Percentiles rank a stretch among this genome's conserved stretches.
These are phyloP conservation scores for Hypocreales sp. DNA, from an alignment of 2,329 filamentous ascomycete genomes.

Conservation along the genomic window DNA sequence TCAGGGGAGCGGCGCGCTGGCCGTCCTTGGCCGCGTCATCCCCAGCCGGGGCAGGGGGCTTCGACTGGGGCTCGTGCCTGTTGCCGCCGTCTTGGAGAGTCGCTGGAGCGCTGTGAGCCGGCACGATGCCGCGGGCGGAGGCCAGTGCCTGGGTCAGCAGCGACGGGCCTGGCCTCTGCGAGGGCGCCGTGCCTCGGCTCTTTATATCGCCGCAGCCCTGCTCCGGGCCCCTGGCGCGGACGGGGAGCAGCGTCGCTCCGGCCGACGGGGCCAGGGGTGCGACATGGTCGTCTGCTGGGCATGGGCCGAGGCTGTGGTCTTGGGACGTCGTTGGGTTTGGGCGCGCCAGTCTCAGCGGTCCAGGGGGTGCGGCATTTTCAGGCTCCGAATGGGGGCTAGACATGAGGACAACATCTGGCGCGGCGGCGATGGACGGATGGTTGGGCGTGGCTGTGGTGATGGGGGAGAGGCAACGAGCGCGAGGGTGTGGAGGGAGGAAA, in stretches of 20 bases:
- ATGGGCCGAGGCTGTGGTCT: slow-evolving; percentile 1
- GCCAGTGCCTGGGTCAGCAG: slow-evolving; percentile 42
- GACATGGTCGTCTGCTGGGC: not conserved
- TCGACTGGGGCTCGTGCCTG: slow-evolving; percentile 1
- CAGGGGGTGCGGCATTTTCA: slow-evolving; percentile 40
- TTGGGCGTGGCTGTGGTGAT: no score
- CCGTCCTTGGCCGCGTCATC: slow-evolving; percentile 20
- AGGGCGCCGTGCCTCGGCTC: slow-evolving; percentile 16
- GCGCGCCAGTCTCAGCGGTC: slow-evolving; percentile 20
- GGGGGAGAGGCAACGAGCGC: no score
- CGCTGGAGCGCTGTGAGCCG: slow-evolving; percentile 3
- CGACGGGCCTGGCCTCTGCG: slow-evolving; percentile 34
- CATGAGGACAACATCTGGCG: slow-evolving; percentile 44
- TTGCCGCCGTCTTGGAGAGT: slow-evolving; percentile 1
- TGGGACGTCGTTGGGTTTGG: slow-evolving; percentile 3
- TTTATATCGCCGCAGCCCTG: slow-evolving; percentile 23
- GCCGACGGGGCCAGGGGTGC: slow-evolving; percentile 2
- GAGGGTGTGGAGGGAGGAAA: no score
- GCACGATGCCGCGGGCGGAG: slow-evolving; percentile 37
- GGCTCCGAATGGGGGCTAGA: slow-evolving; percentile 32
- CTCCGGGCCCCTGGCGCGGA: slow-evolving; percentile 3
- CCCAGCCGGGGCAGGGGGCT: slow-evolving; percentile 3
- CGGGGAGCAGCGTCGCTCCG: slow-evolving; percentile 1
- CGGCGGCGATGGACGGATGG: no score
- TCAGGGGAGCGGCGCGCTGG: slow-evolving; percentile 18